Base-by-base conservation (phyloP, 2,329 filamentous ascomycete genomes). In the Xylariaceae sp. region DNA sequence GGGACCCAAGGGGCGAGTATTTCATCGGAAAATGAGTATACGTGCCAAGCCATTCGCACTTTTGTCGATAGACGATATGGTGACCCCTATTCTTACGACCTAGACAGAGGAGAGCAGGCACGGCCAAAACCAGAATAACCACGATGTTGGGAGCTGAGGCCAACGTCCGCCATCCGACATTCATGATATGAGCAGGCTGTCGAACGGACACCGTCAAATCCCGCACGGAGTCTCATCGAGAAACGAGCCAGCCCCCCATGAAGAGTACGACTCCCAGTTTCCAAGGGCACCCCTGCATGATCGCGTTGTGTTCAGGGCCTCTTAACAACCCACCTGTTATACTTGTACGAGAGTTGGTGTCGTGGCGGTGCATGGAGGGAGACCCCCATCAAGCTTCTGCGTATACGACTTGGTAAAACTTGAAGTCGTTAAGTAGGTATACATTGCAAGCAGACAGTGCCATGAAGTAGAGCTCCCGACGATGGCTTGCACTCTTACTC, bases 261-360 rank as follows among this genome's bases (percentile, higher is more conserved):
- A 33, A 15, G 31, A 33, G 6, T 33, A 28, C 16, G 31, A 33
- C 18, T 24, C 31, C 8, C 14, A 24, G 16, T 28, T 33, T 11
- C 31, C 24, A 15, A 26, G n/a, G n/a, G n/a, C n/a, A n/a, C n/a
- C n/a, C n/a, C n/a, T n/a, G n/a, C n/a, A n/a, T n/a, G n/a, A n/a
- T n/a, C n/a, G n/a, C n/a, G n/a, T n/a, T n/a, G n/a, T n/a, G n/a
- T n/a, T n/a, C n/a, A n/a, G n/a, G n/a, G n/a, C n/a, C n/a, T n/a
- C n/a, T n/a, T n/a, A n/a, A n/a, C n/a, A n/a, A n/a, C n/a, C n/a
- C n/a, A n/a, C n/a, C n/a, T n/a, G n/a, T n/a, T n/a, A n/a, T n/a
- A n/a, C n/a, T n/a, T n/a, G n/a, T n/a, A n/a, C n/a, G n/a, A n/a
- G n/a, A n/a, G n/a, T n/a, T n/a, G n/a, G n/a, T n/a, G n/a, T n/a